Base-by-base conservation (phyloP, 306 rosid species). In the Dalbergia cultrata region DNA sequence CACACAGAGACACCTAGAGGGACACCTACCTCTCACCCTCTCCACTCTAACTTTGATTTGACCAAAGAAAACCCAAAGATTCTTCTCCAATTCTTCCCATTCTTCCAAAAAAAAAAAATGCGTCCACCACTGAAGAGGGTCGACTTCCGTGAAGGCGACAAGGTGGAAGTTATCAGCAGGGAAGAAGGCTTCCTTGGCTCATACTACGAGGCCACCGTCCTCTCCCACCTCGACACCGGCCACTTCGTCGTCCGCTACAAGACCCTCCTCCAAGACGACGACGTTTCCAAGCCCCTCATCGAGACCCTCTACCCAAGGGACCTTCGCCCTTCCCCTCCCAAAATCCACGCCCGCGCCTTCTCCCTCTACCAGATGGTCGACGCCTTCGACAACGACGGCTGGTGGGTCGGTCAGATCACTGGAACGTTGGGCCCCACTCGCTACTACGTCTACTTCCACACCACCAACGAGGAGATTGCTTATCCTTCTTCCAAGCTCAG, bases 301-400 rank as follows among this genome's bases (percentile, higher is more conserved):
- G 89, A 85, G 9, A 79, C 56, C 1, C 43, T 83, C 0, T 50
- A 44, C 9, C 56, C 44, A 0, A 82, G 83, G 1, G 93, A 87
- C 50, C 70, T 87, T 3, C 82, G 90, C 12, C 93, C 89, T 1
- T 4, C 12, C 8, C 88, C 89, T 0, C 90, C 90, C 0, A 19
- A 5, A 0, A 41, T 63, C 4, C 12, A 4, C 4, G 0, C 37
- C 0, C 0, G 13, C 0, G 2, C 64, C 1, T 87, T 70, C 18
- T 13, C 22, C 0, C 54, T 26, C 6, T 11, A 45, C 34, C 78
- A 87, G 0, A 31, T n/a, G 37, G 90, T 89, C 2, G 93, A 89
- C 61, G 89, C 85, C 6, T 89, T 81, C 47, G 89, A 89, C 67
- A 85, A 87, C 5, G 93, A 89, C 18, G 89, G 89, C 0, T 85